Base-by-base conservation (phyloP, 352 stramenopile genomes). In the Halophytophthora batemanensis region DNA sequence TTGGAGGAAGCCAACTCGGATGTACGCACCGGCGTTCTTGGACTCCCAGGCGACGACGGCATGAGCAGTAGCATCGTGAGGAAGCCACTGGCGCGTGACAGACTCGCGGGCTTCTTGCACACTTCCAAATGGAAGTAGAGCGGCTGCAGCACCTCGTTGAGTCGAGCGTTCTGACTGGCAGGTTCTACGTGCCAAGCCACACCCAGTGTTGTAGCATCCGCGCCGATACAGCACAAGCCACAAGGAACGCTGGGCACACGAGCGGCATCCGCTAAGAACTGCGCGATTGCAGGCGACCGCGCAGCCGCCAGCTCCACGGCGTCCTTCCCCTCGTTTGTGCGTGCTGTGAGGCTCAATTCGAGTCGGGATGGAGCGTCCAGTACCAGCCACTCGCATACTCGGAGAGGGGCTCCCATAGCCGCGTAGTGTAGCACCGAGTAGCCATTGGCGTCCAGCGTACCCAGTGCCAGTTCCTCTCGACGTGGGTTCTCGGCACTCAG, bases 401-500 rank as follows among this genome's bases (percentile, higher is more conserved):
- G 56, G 10, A 83, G 23, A 22, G 85, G 68, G 1, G 72, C 74
- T 6, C 71, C 71, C 71, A 86, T 80, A 0, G 74, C 66, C 6
- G 80, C 80, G 42, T 86, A 90, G 41, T 90, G 80, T 13, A 88
- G 60, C 17, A 83, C 49, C 15, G 77, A 82, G 43, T 84, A 83
- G 8, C 71, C 71, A 28, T 81, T 88, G 6, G 61, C 50, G 39
- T 89, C 78, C 15, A 85, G 41, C 7, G 70, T 54, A 12, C 35
- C 46, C 13, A 79, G 62, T 3, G 59, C 60, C 14, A 83, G 65
- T 15, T 70, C 62, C 10, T 18, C 51, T 18, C 15, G 42, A 6
- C 53, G 53, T 2, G 52, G 28, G n/a, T 80, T 76, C 5, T 64
- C 56, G 3, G 36, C 13, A 3, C 51, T 42, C 14, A 87, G 45